Evolutionary conservation across 306 rosid species (phyloP).

Genomic region (Vigna reflexopilosa): DNA sequence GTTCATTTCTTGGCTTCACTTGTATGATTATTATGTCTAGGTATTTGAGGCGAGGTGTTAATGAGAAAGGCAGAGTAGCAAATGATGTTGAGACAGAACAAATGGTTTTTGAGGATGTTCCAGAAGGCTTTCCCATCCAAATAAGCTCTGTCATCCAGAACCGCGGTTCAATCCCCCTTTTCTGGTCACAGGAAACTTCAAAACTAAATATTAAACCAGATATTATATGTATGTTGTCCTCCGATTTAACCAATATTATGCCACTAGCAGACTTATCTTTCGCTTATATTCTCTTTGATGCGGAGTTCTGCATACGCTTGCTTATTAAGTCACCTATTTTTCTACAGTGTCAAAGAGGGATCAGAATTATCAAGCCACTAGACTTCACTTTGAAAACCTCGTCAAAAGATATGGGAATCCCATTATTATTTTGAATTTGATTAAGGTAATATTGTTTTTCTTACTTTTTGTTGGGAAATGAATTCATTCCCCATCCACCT

Average conservation of each 20-base stretch:
- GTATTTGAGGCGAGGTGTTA: constrained; percentile 92
- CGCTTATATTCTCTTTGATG: constrained; percentile 32
- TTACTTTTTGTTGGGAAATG: background rate
- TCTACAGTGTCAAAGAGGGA: constrained; percentile 83
- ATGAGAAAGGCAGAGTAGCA: constrained; percentile 96
- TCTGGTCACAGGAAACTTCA: constrained; percentile 99
- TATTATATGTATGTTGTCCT: constrained; percentile 71
- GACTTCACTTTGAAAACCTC: constrained; percentile 93
- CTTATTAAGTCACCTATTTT: constrained; percentile 38
- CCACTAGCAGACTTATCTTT: constrained; percentile 4
- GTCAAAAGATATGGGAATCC: constrained; percentile 92
- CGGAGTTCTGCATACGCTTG: constrained; percentile 24
- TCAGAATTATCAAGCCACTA: constrained; percentile 80
- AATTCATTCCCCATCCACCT: background rate
- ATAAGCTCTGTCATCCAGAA: constrained; percentile 92
- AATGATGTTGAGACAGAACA: constrained; percentile 99
- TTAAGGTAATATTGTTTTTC: constrained; percentile 65
- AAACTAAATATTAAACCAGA: constrained; percentile 86
- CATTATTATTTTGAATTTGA: constrained; percentile 89
- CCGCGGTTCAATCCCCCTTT: constrained; percentile 98
- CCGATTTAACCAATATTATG: constrained; percentile 31
- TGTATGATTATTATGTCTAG: constrained; percentile 50
- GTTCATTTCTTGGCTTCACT: constrained; percentile 11
- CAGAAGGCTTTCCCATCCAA: constrained; percentile 66
- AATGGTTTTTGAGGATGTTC: constrained; percentile 71